These are phyloP conservation scores for Penicillium atrosanguineum DNA, from an alignment of 495 filamentous ascomycete genomes.

Conservation along the genomic window DNA sequence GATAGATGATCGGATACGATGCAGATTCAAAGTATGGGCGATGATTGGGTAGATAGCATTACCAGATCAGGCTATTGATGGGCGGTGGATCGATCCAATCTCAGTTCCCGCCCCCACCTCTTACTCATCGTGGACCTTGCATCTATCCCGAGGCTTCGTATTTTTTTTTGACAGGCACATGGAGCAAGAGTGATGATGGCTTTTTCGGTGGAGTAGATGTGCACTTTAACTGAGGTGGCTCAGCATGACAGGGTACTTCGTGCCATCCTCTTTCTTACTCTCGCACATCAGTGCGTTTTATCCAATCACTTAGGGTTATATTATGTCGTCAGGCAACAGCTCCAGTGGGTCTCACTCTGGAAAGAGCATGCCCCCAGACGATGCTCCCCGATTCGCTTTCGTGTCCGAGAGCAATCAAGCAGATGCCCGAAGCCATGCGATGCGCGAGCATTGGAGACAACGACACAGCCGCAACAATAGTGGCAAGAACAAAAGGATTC, in stretches of 20 bases:
- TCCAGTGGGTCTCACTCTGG: conserved; percentile 1
- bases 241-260: neutral
- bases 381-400: conserved; percentile 14
- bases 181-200: neutral
- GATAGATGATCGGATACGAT: neutral
- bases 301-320: neutral
- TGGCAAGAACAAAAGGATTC: conserved; percentile 3
- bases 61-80: neutral
- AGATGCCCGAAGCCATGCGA: conserved; percentile 26
- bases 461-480: conserved; percentile 19
- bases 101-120: neutral
- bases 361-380: neutral
- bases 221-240: neutral
- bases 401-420: conserved; percentile 17
- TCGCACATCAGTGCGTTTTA: neutral
- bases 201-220: neutral
- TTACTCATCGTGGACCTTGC: neutral
- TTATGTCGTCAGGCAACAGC: conserved; percentile 1
- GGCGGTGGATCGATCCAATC: neutral
- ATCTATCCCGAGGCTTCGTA: neutral
- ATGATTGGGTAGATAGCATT: conserved; percentile 2
- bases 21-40: neutral
- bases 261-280: neutral
- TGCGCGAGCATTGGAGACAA: conserved; percentile 27
- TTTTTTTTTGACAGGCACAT: neutral